Conservation (phyloP, 1,284 basidiomycete genomes). For the Cronartium quercuum region DNA sequence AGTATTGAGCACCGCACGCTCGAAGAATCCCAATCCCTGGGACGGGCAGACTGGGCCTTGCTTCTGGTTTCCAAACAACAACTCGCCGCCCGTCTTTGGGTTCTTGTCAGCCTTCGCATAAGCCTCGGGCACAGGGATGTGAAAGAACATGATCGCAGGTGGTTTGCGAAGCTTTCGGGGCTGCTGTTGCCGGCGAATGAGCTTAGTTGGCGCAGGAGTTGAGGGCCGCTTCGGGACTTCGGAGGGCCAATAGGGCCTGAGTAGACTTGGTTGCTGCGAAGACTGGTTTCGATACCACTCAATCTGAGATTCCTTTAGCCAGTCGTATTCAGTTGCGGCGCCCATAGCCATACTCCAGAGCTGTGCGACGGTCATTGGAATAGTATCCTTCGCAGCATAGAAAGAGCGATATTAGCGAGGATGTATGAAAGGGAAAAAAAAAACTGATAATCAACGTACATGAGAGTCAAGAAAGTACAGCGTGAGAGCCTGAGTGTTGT, state of each 20-base stretch:
- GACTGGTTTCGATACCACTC: conserved; percentile 22
- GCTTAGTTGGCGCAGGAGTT: not conserved
- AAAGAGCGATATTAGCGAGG: not conserved
- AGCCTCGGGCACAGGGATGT: conserved; percentile 48
- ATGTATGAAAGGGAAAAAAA: not conserved
- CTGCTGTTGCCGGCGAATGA: not conserved
- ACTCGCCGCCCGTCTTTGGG: conserved; percentile 9
- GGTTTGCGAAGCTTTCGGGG: conserved; percentile 40
- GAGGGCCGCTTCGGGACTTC: not conserved
- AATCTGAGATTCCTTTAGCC: conserved; percentile 34
- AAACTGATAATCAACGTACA: conserved; percentile 1
- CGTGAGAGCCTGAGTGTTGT: conserved; percentile 14
- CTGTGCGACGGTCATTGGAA: not conserved
- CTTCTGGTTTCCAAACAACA: conserved; percentile 41
- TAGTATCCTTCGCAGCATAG: not conserved
- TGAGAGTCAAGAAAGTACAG: conserved; percentile 46
- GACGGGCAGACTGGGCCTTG: conserved; percentile 44
- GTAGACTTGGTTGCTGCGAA: conserved; percentile 3
- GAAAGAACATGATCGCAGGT: conserved; percentile 46
- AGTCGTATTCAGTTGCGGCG: conserved; percentile 3
- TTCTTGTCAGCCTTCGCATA: conserved; percentile 40
- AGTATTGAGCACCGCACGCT: conserved; percentile 30
- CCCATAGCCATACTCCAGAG: conserved; percentile 31
- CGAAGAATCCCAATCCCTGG: conserved; percentile 45
- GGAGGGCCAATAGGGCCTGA: conserved; percentile 2